These are phyloP conservation scores for Beta vulgaris DNA, from an alignment of 148 eudicot species.

Conservation along the genomic window DNA sequence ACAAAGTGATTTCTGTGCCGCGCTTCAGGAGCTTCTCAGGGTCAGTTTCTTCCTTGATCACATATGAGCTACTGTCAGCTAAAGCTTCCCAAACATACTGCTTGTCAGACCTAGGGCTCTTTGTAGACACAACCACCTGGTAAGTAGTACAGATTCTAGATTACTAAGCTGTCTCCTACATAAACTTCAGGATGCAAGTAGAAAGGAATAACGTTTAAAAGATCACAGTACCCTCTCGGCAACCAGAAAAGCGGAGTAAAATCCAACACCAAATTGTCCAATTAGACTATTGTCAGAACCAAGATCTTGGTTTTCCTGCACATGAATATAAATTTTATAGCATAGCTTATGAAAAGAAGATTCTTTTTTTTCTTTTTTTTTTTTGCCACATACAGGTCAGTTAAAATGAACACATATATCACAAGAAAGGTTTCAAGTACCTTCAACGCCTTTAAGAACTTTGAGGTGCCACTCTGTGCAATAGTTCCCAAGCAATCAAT, in stretches of 20 bases:
- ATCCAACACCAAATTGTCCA: conserved; percentile 99
- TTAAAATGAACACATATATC: not conserved
- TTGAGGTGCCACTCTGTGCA: conserved; percentile 99
- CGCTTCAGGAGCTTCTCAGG: conserved; percentile 72
- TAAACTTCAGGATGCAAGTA: not conserved
- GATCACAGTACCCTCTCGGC: conserved; percentile 67
- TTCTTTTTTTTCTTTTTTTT: no score
- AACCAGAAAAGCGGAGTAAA: conserved; percentile 96
- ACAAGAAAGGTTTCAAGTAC: conserved; percentile 32
- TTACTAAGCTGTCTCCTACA: not conserved
- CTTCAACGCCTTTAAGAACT: conserved; percentile 84
- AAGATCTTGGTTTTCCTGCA: conserved; percentile 83
- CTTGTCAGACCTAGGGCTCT: conserved; percentile 91
- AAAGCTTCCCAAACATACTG: conserved; percentile 88
- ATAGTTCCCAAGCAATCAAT: conserved; percentile 96
- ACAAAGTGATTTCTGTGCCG: conserved; percentile 88
- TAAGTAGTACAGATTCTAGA: conserved; percentile 6
- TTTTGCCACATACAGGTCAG: not conserved
- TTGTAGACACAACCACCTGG: conserved; percentile 89
- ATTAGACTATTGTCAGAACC: conserved; percentile 88
- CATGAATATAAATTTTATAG: not conserved
- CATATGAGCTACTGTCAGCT: conserved; percentile 89
- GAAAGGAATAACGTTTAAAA: not conserved
- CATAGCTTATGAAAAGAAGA: conserved; percentile 15
- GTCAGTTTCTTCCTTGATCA: conserved; percentile 86